phyloP scores from a whole-genome alignment of 768 basidiomycete species.

The Lyophyllum shimeji region DNA sequence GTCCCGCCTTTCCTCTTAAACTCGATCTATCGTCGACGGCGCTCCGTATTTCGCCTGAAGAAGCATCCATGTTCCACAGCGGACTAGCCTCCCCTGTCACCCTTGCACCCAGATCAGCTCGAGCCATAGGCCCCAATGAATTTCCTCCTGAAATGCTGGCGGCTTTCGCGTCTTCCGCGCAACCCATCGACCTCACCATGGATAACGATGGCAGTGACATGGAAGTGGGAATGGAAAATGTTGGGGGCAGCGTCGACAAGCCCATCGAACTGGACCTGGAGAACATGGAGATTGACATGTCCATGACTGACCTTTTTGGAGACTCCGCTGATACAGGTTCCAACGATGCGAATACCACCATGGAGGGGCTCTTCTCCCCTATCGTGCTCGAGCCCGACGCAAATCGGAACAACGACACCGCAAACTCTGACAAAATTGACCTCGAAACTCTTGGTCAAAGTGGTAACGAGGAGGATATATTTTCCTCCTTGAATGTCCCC shows the following conservation, averaged over 20 bases:
- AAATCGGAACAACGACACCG: slow-evolving; percentile 5
- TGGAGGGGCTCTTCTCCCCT: slow-evolving; percentile 56
- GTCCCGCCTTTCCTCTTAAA: slow-evolving; percentile 69
- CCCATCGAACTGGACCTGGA: slow-evolving; percentile 82
- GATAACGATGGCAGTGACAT: slow-evolving; percentile 17
- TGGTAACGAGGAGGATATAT: slow-evolving; percentile 28
- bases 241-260: slow-evolving; percentile 72
- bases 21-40: slow-evolving; percentile 77
- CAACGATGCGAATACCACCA: slow-evolving; percentile 30
- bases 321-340: slow-evolving; percentile 38
- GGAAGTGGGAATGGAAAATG: slow-evolving; percentile 33
- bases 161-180: slow-evolving; percentile 45
- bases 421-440: slow-evolving; percentile 26
- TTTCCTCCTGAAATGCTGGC: slow-evolving; percentile 68
- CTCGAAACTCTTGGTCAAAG: slow-evolving; percentile 27
- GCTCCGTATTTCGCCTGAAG: slow-evolving; percentile 65
- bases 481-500: slow-evolving; percentile 30
- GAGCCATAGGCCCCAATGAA: slow-evolving; percentile 52
- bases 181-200: slow-evolving; percentile 58
- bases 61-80: slow-evolving; percentile 54
- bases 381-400: slow-evolving; percentile 23
- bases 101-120: slow-evolving; percentile 77
- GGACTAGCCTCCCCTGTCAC: slow-evolving; percentile 78
- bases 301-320: slow-evolving; percentile 58
- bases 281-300: slow-evolving; percentile 63